Evolutionary conservation across 805 yeast species (phyloP), one percentile per base, ranked within the genome.

Genomic region (Lipomyces lipofer): DNA sequence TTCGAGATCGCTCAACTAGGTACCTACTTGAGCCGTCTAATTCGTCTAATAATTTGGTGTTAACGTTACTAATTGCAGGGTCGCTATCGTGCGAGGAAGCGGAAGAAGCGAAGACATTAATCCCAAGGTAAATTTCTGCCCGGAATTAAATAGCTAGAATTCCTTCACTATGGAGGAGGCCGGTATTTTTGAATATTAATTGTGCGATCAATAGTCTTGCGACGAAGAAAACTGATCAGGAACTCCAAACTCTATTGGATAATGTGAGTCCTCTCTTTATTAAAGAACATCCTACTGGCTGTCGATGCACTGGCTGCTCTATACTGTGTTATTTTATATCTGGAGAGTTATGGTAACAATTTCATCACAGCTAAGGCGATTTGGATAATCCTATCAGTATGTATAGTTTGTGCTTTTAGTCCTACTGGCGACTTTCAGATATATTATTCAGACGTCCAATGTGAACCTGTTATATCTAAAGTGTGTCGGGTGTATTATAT

Each of bases 61-160:
- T 24, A 17, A 19, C 33, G n/a, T n/a, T n/a, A n/a, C n/a, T 15
- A 15, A 6, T 49, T 21, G 22, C 28, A 54, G 92, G 95, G 0
- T 88, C 95, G 2, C 77, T 92, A 58, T 86, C 94, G 28, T 91
- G 97, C 72, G 99, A 92, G 67, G 97, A 92, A 59, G 90, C 95
- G 4, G 99, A 88, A 67, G 99, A 94, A 75, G 98, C 98, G 33
- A 88, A 88, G 72, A 88, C 97, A 15, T 77, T 94, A 66, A 85
- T 94, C 54, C 97, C 99, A 44, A 60, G 64, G 64, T 60, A 55
- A 22, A 27, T 9, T 28, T 29, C 33, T 10, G 5, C n/a, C 17
- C 6, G n/a, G n/a, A n/a, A 19, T 17, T 28, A 36, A 15, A 15
- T 42, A 9, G 32, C 25, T 43, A 10, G 13, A 35, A 43, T 46